Evolutionary conservation across 2,329 filamentous ascomycete species (phyloP).

Genomic region (Exutisphaerella laricina): DNA sequence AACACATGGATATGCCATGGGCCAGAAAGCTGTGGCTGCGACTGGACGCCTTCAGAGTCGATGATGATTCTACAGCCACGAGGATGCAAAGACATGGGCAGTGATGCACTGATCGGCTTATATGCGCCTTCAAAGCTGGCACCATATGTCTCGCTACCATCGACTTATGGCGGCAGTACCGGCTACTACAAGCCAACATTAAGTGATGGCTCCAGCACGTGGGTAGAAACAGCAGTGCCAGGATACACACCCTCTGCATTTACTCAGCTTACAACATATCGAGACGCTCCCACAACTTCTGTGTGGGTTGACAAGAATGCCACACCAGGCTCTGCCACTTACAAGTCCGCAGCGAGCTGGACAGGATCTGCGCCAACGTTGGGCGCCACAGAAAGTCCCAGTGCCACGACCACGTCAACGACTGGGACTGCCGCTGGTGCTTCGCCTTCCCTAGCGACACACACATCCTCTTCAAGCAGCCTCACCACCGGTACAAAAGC

Average conservation of each 20-base stretch:
- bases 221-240: conserved; percentile 21
- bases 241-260: conserved; percentile 18
- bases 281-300: conserved; percentile 15
- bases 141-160: conserved; percentile 28
- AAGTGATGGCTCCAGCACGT: conserved; percentile 20
- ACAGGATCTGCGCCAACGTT: conserved; percentile 4
- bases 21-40: conserved; percentile 30
- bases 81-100: conserved; percentile 30
- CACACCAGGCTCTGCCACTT: conserved; percentile 20
- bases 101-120: conserved; percentile 26
- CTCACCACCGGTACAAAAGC: conserved; percentile 23
- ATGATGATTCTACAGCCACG: conserved; percentile 21
- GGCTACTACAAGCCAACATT: conserved; percentile 25
- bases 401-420: neutral
- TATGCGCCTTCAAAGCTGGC: conserved; percentile 27
- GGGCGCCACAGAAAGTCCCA: neutral
- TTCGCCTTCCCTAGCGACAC: conserved; percentile 1
- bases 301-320: conserved; percentile 14
- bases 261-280: conserved; percentile 22
- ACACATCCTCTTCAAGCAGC: neutral
- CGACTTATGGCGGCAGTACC: conserved; percentile 23
- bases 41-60: conserved; percentile 20
- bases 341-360: conserved; percentile 9
- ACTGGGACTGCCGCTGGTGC: conserved; percentile 5
- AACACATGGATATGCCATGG: conserved; percentile 30